Base-by-base conservation (phyloP, 2,329 filamentous ascomycete species). In the Colletotrichum sp. region DNA sequence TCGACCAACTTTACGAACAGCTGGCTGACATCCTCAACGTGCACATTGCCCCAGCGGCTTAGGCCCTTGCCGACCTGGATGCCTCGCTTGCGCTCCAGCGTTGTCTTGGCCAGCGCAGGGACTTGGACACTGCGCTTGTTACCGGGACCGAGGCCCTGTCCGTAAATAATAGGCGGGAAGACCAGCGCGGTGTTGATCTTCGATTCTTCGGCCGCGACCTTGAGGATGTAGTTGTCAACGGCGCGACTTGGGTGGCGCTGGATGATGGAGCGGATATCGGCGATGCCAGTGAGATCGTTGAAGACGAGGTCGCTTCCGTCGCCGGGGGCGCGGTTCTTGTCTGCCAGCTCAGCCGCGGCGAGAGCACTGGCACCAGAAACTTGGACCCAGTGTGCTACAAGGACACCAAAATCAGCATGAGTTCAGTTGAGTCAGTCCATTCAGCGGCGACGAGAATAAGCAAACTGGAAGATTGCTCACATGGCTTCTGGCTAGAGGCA, bases 41-140 rank as follows among this genome's bases (percentile, higher is more conserved):
- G 84, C 7, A 86, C 79, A 25, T 83, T 82, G 12, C 82, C 81
- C 85, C 85, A 86, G 12, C 79, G 73, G 34, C 79, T 83, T 55
- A 81, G 68, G 3, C 85, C 85, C 57, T 80, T 78, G 13, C 84
- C 84, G 11, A 85, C 79, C 68, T 79, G 79, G 1, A 86, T 78
- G 12, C 80, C 83, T n/a, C 80, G 79, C 0, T 82, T 80, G 5
- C 80, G 75, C 77, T 84, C 72, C 6, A 88, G 73, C 0, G 84
- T 83, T 8, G 80, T 81, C 28, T 80, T 78, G 4, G 81, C 79
- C 1, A 88, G 81, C 16, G 82, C 80, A 2, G 86, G 86, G 39
- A 87, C 80, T 76, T 88, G 86, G 6, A 87, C 81, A 71, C 85
- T 87, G 16, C 85, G 81, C 76, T 83, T 81, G 55, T 87, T 86